phyloP scores from a whole-genome alignment of 208 protist genomes.

The Leptomonas seymouri region DNA sequence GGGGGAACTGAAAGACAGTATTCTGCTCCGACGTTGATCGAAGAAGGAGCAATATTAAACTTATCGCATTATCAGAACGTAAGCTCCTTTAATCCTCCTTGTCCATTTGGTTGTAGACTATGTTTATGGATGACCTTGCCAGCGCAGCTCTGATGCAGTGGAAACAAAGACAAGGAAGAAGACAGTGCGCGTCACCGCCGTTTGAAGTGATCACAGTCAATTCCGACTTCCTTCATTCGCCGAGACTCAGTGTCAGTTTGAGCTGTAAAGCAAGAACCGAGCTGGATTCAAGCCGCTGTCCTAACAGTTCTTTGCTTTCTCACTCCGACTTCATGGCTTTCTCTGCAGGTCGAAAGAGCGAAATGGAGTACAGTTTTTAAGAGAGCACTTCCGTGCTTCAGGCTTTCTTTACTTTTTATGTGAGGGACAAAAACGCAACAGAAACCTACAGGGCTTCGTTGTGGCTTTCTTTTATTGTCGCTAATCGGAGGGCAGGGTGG shows the following conservation, averaged over 20 bases:
- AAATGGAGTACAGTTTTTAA: slow-evolving; percentile 4
- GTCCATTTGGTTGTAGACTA: slow-evolving; percentile 5
- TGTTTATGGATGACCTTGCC: slow-evolving; percentile 7
- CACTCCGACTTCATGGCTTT: background rate
- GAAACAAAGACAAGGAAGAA: slow-evolving; percentile 4
- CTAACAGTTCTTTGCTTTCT: background rate
- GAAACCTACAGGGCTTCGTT: slow-evolving; percentile 23
- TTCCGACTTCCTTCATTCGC: background rate
- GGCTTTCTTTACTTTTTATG: slow-evolving; percentile 16
- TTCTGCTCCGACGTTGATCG: background rate
- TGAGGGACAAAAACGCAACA: background rate
- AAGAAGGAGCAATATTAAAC: slow-evolving; percentile 6
- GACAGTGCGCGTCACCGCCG: background rate
- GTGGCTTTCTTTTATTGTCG: slow-evolving; percentile 11
- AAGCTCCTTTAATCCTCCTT: background rate
- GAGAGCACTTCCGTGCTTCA: slow-evolving; percentile 7
- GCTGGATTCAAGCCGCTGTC: background rate
- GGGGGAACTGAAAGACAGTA: background rate
- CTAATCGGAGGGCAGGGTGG: slow-evolving; percentile 10
- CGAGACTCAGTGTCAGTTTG: background rate
- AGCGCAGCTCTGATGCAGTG: background rate
- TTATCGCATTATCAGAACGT: background rate
- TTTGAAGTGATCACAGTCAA: background rate
- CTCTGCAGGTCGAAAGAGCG: slow-evolving; percentile 15
- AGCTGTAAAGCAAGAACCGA: background rate